Conservation (phyloP, 2,329 filamentous ascomycete genomes). For the Monosporascus cannonballus region DNA sequence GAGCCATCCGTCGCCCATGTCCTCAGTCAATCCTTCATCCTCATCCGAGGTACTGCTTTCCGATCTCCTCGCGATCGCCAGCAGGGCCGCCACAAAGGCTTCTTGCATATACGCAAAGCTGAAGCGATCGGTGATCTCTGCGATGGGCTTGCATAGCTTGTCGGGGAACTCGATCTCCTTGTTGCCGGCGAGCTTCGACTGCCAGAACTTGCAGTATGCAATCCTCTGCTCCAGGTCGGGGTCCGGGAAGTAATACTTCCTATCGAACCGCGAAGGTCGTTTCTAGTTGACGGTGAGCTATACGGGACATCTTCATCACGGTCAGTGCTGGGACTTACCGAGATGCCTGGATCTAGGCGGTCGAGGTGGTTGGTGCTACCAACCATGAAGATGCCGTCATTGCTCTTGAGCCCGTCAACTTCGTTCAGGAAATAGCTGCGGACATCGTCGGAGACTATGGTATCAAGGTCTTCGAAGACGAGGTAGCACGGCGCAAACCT, state of each 20-base stretch:
- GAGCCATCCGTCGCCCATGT: slow-evolving; percentile 32
- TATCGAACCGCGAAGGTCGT: slow-evolving; percentile 59
- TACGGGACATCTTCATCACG: background rate
- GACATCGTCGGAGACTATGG: slow-evolving; percentile 53
- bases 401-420: slow-evolving; percentile 62
- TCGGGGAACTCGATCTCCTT: slow-evolving; percentile 55
- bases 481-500: slow-evolving; percentile 61
- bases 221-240: slow-evolving; percentile 48
- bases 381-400: slow-evolving; percentile 66
- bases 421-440: slow-evolving; percentile 68
- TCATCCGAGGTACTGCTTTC: slow-evolving; percentile 15
- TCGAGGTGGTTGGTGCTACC: slow-evolving; percentile 63
- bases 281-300: slow-evolving; percentile 35
- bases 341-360: slow-evolving; percentile 58
- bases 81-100: slow-evolving; percentile 57
- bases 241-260: slow-evolving; percentile 60
- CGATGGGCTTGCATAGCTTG: slow-evolving; percentile 51
- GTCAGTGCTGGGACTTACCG: slow-evolving; percentile 28
- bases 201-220: slow-evolving; percentile 59
- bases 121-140: slow-evolving; percentile 57
- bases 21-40: slow-evolving; percentile 11
- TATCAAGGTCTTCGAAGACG: slow-evolving; percentile 68
- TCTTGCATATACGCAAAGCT: slow-evolving; percentile 67
- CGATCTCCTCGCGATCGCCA: slow-evolving; percentile 46
- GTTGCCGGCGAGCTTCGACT: slow-evolving; percentile 48